These are phyloP conservation scores for Erysiphe pisi DNA, from an alignment of 2,329 filamentous ascomycete genomes.

Conservation along the genomic window DNA sequence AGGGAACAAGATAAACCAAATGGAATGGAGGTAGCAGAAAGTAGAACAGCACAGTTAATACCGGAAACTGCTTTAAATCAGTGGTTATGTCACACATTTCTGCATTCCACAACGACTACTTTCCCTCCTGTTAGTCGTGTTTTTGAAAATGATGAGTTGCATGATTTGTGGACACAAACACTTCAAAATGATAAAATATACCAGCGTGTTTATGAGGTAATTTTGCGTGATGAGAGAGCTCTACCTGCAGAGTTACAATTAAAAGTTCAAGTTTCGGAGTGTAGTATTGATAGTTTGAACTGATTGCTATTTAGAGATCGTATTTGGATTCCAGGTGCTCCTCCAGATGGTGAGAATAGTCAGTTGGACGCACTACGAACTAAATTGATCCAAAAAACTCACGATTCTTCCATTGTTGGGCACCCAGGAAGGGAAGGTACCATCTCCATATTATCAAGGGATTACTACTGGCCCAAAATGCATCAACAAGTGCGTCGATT, in stretches of 20 bases:
- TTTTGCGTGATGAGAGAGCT: neutral
- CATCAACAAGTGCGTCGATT: neutral
- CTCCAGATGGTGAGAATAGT: neutral
- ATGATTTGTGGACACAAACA: neutral
- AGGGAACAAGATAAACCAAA: neutral
- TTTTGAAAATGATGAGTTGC: neutral
- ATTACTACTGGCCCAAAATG: neutral
- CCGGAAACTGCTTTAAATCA: conserved; percentile 2
- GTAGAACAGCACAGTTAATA: no score
- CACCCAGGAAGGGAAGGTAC: no score
- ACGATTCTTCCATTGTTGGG: no score
- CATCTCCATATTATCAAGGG: no score
- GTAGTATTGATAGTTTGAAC: neutral
- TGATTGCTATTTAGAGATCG: neutral
- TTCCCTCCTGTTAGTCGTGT: neutral
- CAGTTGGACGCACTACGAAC: neutral
- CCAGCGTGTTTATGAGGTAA: neutral
- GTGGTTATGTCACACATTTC: neutral
- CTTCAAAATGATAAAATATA: neutral
- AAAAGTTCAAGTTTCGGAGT: conserved; percentile 5
- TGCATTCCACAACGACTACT: neutral
- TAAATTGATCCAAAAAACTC: neutral
- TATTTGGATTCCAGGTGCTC: neutral
- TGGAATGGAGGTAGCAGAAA: no score
- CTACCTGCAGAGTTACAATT: conserved; percentile 6